These are phyloP conservation scores for Suillus subluteus DNA, from an alignment of 768 basidiomycete genomes.

Conservation along the genomic window DNA sequence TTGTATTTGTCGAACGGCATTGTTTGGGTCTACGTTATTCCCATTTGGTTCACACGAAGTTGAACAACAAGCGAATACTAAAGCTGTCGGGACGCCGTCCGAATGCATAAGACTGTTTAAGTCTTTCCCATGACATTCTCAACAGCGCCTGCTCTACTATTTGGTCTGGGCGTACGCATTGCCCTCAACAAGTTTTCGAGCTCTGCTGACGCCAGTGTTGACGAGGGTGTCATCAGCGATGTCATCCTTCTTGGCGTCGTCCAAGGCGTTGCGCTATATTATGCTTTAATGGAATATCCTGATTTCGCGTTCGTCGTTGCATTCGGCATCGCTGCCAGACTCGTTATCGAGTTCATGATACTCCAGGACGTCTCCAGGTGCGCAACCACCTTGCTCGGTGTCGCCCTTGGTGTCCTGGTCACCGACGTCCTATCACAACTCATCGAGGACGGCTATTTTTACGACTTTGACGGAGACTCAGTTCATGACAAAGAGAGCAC, in stretches of 20 bases:
- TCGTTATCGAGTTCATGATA: slow-evolving; percentile 63
- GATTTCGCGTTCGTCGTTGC: slow-evolving; percentile 59
- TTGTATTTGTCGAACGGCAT: slow-evolving; percentile 3
- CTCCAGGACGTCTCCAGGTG: slow-evolving; percentile 56
- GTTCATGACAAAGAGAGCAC: slow-evolving; percentile 27
- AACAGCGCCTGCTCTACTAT: slow-evolving; percentile 68
- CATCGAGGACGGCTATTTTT: slow-evolving; percentile 52
- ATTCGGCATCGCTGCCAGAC: slow-evolving; percentile 60
- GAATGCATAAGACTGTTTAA: slow-evolving; percentile 14
- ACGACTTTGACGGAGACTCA: slow-evolving; percentile 27
- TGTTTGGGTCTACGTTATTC: slow-evolving; percentile 10
- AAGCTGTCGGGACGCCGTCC: slow-evolving; percentile 11
- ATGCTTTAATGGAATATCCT: slow-evolving; percentile 57
- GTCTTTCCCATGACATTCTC: slow-evolving; percentile 44
- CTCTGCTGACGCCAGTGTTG: slow-evolving; percentile 35
- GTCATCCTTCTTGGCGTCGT: slow-evolving; percentile 70
- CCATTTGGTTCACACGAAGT: slow-evolving; percentile 19
- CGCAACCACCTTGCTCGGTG: slow-evolving; percentile 64
- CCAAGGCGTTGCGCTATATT: slow-evolving; percentile 78
- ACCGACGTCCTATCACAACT: slow-evolving; percentile 74
- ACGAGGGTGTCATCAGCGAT: slow-evolving; percentile 52
- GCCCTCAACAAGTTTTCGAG: slow-evolving; percentile 60
- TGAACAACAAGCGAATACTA: slow-evolving; percentile 28
- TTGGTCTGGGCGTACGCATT: slow-evolving; percentile 77
- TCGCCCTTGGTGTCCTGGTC: slow-evolving; percentile 68